Evolutionary conservation across 1,139 yeast genomes (phyloP), one percentile per base, ranked within the genome.

Genomic region (Zygoascus sp.): DNA sequence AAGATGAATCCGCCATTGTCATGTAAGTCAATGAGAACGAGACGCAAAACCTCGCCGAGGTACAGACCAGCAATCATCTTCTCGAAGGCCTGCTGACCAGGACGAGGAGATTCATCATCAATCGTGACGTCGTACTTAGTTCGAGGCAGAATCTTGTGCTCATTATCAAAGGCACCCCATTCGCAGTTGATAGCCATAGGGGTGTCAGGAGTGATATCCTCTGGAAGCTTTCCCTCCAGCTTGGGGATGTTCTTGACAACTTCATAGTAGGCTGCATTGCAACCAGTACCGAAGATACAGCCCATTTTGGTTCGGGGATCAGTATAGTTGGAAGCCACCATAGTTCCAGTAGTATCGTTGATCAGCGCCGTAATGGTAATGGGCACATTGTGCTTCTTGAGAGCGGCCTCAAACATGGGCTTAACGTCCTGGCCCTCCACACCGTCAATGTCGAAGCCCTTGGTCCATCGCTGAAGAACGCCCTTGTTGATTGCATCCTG

Each of bases 151-250:
- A 67, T 56, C 34, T 52, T 55, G 63, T 84, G 95, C 68, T 88
- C 96, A 64, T 88, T 90, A 69, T 92, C 97, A 64, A 92, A 92
- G 6, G 97, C 92, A 61, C 97, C 97, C 72, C 92, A 92, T 73
- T 92, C 98, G 75, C 97, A 90, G 75, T 92, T 92, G 68, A 92
- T 90, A 47, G 96, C 97, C 95, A 92, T 90, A 54, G 82, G 81
- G 28, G 87, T 76, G 39, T 77, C 78, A 11, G 66, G 68, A 39
- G 75, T 65, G 56, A 89, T 76, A 61, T 88, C 96, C 20, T 68
- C 72, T 27, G 80, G 76, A 50, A 83, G 66, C 58, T 69, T 72
- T 49, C 95, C 96, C 60, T 80, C 80, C 58, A 92, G 77, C 73
- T 92, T 92, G 55, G 94, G 94, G 62, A 92, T 82, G 60, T 80